These are phyloP conservation scores for Candida fluviatilis DNA, from an alignment of 805 yeast genomes.

Conservation along the genomic window DNA sequence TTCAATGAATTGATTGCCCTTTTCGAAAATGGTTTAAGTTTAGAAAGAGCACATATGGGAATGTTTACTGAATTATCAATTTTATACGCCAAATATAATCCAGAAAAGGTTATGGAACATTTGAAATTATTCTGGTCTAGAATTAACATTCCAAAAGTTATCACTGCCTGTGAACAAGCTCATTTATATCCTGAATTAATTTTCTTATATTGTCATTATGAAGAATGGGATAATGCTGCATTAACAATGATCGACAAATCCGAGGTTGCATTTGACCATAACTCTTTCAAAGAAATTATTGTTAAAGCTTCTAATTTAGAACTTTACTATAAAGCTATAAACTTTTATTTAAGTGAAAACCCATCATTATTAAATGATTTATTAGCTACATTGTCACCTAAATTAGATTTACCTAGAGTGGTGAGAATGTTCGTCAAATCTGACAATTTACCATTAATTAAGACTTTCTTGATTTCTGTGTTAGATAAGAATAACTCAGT, in stretches of 20 bases:
- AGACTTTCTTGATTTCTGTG: slow-evolving; percentile 90
- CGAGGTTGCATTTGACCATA: slow-evolving; percentile 88
- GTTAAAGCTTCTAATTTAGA: slow-evolving; percentile 95
- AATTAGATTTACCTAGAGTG: slow-evolving; percentile 91
- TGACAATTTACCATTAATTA: slow-evolving; percentile 92
- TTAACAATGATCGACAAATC: slow-evolving; percentile 94
- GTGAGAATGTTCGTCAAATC: slow-evolving; percentile 92
- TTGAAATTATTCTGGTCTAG: slow-evolving; percentile 97
- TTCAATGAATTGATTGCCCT: slow-evolving; percentile 87
- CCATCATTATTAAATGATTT: slow-evolving; percentile 88
- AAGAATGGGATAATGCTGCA: slow-evolving; percentile 99
- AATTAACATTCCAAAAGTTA: slow-evolving; percentile 94
- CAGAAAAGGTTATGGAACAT: slow-evolving; percentile 91
- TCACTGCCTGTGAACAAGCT: slow-evolving; percentile 87
- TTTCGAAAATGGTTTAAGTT: slow-evolving; percentile 91
- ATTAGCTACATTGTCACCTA: slow-evolving; percentile 76
- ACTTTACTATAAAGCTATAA: slow-evolving; percentile 94
- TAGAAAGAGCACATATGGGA: slow-evolving; percentile 99
- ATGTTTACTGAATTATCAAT: slow-evolving; percentile 97
- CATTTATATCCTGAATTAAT: slow-evolving; percentile 96
- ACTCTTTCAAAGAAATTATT: slow-evolving; percentile 88
- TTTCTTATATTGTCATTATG: slow-evolving; percentile 95
- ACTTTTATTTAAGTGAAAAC: slow-evolving; percentile 87
- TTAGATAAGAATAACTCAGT: slow-evolving; percentile 85
- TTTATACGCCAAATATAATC: slow-evolving; percentile 84